Evolutionary conservation across 140 eudicot species (phyloP).

Genomic region (Stevia rebaudiana): DNA sequence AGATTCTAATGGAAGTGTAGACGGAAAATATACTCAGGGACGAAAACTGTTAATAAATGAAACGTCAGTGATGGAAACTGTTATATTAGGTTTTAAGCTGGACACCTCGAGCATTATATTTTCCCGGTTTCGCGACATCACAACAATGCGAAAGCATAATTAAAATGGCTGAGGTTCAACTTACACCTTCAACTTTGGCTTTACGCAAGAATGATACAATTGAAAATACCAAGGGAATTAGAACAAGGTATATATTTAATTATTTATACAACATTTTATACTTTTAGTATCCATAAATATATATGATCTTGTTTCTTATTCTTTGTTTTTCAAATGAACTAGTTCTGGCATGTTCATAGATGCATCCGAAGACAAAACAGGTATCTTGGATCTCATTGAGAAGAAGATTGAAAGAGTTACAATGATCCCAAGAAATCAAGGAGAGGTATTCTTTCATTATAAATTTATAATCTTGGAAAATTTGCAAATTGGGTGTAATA

Average conservation of each 20-base stretch:
- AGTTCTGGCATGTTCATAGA: slow-evolving; percentile 96
- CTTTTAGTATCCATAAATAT: neutral
- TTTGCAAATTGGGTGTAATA: neutral
- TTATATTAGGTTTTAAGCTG: slow-evolving; percentile 89
- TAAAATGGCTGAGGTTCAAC: slow-evolving; percentile 58
- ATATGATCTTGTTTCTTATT: neutral
- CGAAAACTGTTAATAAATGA: too few relatives aligned
- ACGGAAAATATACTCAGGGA: too few relatives aligned
- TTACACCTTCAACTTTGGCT: slow-evolving; percentile 79
- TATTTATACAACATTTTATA: neutral
- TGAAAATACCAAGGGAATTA: slow-evolving; percentile 79
- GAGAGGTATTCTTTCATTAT: slow-evolving; percentile 56
- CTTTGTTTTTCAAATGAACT: slow-evolving; percentile 8
- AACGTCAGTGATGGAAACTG: too few relatives aligned
- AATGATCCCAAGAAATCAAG: slow-evolving; percentile 73
- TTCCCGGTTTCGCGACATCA: slow-evolving; percentile 72
- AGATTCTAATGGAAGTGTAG: too few relatives aligned
- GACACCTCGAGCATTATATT: slow-evolving; percentile 80
- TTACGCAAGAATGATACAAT: slow-evolving; percentile 85
- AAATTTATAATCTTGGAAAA: neutral
- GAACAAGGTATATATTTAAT: slow-evolving; percentile 60
- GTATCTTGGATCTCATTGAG: slow-evolving; percentile 71
- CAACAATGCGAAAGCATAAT: slow-evolving; percentile 66
- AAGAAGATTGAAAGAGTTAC: slow-evolving; percentile 79
- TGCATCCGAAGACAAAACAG: slow-evolving; percentile 87